Percentiles rank a stretch among this genome's conserved stretches.
Conservation (phyloP, 306 rosid species). For the Prunus mongolica region DNA sequence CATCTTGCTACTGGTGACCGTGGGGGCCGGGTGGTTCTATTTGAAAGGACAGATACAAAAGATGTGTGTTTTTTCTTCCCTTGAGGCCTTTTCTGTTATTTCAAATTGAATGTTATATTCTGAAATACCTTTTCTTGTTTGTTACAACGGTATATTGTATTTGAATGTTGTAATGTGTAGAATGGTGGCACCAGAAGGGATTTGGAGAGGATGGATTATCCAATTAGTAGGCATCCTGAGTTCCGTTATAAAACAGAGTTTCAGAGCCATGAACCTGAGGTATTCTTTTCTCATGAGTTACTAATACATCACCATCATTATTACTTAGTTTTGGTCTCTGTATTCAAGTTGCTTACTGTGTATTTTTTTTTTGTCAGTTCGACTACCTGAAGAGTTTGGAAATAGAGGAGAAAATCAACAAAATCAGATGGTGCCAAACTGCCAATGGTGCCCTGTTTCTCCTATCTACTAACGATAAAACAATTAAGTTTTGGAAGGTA, state of each 20-base stretch:
- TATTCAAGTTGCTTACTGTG: conserved; percentile 13
- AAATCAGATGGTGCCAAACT: conserved; percentile 98
- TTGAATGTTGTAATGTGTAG: conserved; percentile 40
- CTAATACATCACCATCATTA: neutral
- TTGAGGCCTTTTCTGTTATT: conserved; percentile 13
- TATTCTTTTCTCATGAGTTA: conserved; percentile 12
- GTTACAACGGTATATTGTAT: conserved; percentile 5
- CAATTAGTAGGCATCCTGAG: conserved; percentile 87
- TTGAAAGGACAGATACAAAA: conserved; percentile 93
- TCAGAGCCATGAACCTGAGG: conserved; percentile 99
- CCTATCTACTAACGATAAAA: conserved; percentile 92
- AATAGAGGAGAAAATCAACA: conserved; percentile 99
- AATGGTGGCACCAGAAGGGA: conserved; percentile 79
- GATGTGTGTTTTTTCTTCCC: conserved; percentile 53
- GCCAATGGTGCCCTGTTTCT: conserved; percentile 94
- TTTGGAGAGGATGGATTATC: conserved; percentile 75
- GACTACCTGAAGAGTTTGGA: conserved; percentile 99
- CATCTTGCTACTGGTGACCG: conserved; percentile 99
- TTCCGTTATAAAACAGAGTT: conserved; percentile 99
- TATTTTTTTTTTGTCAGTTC: conserved; percentile 53
- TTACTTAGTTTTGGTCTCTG: neutral
- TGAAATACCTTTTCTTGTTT: conserved; percentile 4
- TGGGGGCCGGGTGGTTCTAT: conserved; percentile 99
- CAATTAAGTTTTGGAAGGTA: conserved; percentile 99
- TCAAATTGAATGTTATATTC: conserved; percentile 7